These are phyloP conservation scores for Cystobasidium sp. DNA, from an alignment of 1,284 basidiomycete genomes.

Conservation along the genomic window DNA sequence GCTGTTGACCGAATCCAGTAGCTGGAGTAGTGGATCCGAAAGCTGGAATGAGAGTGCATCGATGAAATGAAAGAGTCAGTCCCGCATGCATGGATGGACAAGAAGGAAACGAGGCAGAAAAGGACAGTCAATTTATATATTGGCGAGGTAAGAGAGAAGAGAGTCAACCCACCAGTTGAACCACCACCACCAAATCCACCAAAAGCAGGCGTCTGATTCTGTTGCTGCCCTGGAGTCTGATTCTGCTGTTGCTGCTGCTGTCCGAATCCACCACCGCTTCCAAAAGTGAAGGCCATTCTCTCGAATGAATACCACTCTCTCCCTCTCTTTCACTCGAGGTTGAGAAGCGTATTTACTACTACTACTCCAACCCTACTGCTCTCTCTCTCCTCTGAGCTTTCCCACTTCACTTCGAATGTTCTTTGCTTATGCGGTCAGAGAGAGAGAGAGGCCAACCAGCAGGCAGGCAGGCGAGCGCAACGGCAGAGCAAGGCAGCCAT, in stretches of 20 bases:
- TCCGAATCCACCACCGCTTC: constrained; percentile 14
- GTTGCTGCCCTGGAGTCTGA: constrained; percentile 16
- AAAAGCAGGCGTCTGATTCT: constrained; percentile 28
- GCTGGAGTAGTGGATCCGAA: constrained; percentile 21
- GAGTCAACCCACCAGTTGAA: not conserved
- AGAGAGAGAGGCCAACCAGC: too few relatives aligned
- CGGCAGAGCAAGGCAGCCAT: too few relatives aligned
- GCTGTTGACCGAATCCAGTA: constrained; percentile 31
- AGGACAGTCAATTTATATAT: not conserved
- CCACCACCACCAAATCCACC: constrained; percentile 26
- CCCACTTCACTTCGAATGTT: too few relatives aligned
- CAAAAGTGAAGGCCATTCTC: constrained; percentile 21
- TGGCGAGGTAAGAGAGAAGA: not conserved
- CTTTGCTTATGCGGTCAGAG: too few relatives aligned
- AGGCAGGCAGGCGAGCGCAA: too few relatives aligned
- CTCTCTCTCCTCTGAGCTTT: too few relatives aligned
- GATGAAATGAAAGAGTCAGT: too few relatives aligned
- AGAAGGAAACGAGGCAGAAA: not conserved
- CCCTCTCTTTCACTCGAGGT: too few relatives aligned
- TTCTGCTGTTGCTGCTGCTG: constrained; percentile 18
- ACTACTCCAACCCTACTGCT: too few relatives aligned
- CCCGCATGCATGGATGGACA: too few relatives aligned
- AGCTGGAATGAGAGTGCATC: not conserved
- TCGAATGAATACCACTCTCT: too few relatives aligned
- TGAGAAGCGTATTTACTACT: too few relatives aligned